Base-by-base conservation (phyloP, 306 rosid genomes). In the Herpetospermum pedunculosum region DNA sequence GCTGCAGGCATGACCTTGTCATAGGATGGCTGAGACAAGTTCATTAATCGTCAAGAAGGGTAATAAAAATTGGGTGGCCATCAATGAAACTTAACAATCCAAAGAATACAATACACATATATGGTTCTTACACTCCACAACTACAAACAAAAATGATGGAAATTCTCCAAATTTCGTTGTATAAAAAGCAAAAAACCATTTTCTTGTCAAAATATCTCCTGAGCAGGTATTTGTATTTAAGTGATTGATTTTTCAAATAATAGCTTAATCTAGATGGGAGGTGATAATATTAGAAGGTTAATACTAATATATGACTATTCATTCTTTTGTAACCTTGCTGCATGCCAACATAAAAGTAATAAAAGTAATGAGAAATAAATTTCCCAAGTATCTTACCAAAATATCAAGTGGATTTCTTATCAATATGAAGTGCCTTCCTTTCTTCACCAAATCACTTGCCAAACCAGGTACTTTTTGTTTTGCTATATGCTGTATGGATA, bases 341-440 rank as follows among this genome's bases (percentile, higher is more conserved):
- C 44, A 37, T 35, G 16, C 23, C 25, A 21, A 54, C 41, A 55
- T 74, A 74, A 74, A 55, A 19, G 21, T 57, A 52, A 55, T 74
- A 74, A 74, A 55, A 19, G 21, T 57, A 52, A 26, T 7, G 35
- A 26, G 35, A 25, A 55, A 37, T 12, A 73, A 73, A 26, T 40
- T 30, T 54, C 53, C 30, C 18, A n/a, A 14, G 44, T 49, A 78
- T 65, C 83, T 77, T 77, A 87, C 96, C 96, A 85, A 77, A 73
- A 91, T 85, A 81, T 91, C 89, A 79, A 88, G 88, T 48, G 97
- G 96, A 78, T 89, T 91, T 76, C 96, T 81, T 18, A 81, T 88
- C 85, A 91, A 81, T 76, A 91, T 81, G 81, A 89, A 80, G 86
- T 91, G 97, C 80, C 85, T 91, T 79, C 97, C 97, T 74, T 84